phyloP scores from a whole-genome alignment of 2,329 filamentous ascomycete genomes.

The Trichophyton schoenleinii region DNA sequence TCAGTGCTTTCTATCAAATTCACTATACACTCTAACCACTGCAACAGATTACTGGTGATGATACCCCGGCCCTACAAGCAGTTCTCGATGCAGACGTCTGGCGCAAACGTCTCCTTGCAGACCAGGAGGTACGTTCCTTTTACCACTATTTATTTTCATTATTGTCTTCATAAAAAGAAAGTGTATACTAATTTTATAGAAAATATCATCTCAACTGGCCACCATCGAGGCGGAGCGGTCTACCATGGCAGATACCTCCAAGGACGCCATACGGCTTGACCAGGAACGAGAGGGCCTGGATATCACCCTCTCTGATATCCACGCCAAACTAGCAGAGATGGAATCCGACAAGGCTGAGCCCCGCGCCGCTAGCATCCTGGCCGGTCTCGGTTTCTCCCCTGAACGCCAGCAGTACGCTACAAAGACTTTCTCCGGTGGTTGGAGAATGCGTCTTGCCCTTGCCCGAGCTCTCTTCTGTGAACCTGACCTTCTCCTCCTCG shows the following conservation, averaged over 20 bases:
- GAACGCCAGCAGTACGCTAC: conserved; percentile 88
- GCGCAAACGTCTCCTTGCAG: conserved; percentile 84
- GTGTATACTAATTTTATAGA: conserved; percentile 29
- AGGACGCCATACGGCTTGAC: conserved; percentile 74
- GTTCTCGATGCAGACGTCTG: conserved; percentile 96
- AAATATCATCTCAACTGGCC: conserved; percentile 64
- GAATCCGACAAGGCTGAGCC: conserved; percentile 97
- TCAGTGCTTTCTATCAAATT: background rate
- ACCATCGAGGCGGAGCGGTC: conserved; percentile 66
- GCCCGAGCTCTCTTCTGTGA: conserved; percentile 96
- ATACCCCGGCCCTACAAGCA: conserved; percentile 86
- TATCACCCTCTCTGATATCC: conserved; percentile 78
- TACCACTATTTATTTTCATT: too few species aligned
- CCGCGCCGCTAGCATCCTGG: conserved; percentile 86
- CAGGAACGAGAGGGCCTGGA: conserved; percentile 81
- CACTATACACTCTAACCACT: background rate
- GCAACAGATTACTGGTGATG: conserved; percentile 72
- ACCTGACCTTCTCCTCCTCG: conserved; percentile 84
- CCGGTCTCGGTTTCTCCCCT: conserved; percentile 88
- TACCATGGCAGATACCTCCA: conserved; percentile 78
- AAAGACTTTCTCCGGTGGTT: conserved; percentile 98
- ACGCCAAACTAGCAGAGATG: conserved; percentile 90
- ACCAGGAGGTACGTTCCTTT: conserved; percentile 57
- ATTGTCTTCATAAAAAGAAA: too few species aligned
- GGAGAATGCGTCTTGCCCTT: conserved; percentile 94